Evolutionary conservation across 2,329 filamentous ascomycete species (phyloP), one percentile per base, ranked within the genome.

Genomic region (Biscogniauxia marginata): DNA sequence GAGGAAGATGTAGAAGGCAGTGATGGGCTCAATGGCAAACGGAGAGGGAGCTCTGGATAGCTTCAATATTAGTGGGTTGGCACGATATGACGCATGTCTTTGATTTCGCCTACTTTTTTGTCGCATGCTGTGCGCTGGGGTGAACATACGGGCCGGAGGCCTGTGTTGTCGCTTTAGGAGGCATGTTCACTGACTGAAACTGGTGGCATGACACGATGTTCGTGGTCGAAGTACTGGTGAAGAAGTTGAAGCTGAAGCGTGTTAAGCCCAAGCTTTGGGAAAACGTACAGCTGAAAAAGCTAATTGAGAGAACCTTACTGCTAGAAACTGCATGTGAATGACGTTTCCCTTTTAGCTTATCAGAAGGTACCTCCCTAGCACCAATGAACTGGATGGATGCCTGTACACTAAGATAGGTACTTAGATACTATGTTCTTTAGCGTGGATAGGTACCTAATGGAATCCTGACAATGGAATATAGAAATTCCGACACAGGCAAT

Each of bases 1-100:
- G 47, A 96, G 77, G 71, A 96, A 95, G 61, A 91, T 74, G 69
- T 89, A 95, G 71, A 97, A 96, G 11, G 89, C 89, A 48, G 84
- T 81, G 63, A 90, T 89, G 54, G 91, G 84, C 64, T 88, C 81
- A 58, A 95, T 79, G 60, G 81, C 81, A 70, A 87, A 89, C 51
- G 80, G 78, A 56, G 79, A 83, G 54, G 76, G 78, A 62, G 71
- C 68, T 64, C 78, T 82, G 54, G 18, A 43, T 30, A 50, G 49
- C 16, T 7, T 52, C 16, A 55, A 64, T 61, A 63, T 57, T 54
- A 54, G 54, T 46, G n/a, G 50, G 11, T 3, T 7, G 3, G 3
- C 23, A 43, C 22, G 18, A 49, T n/a, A 20, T 45, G 16, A 23
- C 46, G 46, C 44, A 46, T 24, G n/a, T 23, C 23, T 39, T 21